Conservation (phyloP, 768 basidiomycete genomes). For the Daedalea quercina region DNA sequence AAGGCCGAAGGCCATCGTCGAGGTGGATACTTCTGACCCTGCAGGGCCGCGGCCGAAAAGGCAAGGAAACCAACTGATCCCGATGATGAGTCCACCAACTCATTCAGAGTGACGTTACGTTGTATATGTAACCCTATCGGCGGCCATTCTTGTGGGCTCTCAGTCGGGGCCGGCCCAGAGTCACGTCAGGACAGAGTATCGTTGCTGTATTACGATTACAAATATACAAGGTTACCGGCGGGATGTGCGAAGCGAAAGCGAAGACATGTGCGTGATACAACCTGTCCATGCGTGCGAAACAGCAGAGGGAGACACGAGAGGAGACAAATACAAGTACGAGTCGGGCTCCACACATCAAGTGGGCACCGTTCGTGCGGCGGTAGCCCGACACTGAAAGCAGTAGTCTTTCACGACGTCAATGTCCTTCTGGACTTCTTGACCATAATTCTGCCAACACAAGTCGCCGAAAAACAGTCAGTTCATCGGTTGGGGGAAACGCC, state of each 20-base stretch:
- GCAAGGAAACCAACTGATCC: too few relatives aligned
- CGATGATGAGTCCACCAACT: too few relatives aligned
- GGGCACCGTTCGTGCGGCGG: slow-evolving; percentile 31
- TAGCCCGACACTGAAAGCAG: slow-evolving; percentile 65
- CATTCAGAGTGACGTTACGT: too few relatives aligned
- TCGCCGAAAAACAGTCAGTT: not conserved
- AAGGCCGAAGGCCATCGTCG: too few relatives aligned
- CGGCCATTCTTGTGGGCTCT: not conserved
- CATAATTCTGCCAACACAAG: slow-evolving; percentile 55
- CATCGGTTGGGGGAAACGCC: not conserved
- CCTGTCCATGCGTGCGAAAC: slow-evolving; percentile 1
- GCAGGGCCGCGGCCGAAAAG: too few relatives aligned
- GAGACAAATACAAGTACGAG: not conserved
- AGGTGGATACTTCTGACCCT: too few relatives aligned
- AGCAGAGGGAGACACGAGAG: not conserved
- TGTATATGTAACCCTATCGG: not conserved
- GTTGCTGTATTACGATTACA: slow-evolving; percentile 1
- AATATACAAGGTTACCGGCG: not conserved
- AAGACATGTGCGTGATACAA: slow-evolving; percentile 2
- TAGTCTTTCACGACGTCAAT: slow-evolving; percentile 66
- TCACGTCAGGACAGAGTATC: not conserved
- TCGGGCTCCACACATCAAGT: slow-evolving; percentile 10
- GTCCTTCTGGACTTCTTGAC: slow-evolving; percentile 59
- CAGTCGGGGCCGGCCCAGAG: not conserved
- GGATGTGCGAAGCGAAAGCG: not conserved